phyloP scores from a whole-genome alignment of 306 rosid genomes.

The Vicia villosa region DNA sequence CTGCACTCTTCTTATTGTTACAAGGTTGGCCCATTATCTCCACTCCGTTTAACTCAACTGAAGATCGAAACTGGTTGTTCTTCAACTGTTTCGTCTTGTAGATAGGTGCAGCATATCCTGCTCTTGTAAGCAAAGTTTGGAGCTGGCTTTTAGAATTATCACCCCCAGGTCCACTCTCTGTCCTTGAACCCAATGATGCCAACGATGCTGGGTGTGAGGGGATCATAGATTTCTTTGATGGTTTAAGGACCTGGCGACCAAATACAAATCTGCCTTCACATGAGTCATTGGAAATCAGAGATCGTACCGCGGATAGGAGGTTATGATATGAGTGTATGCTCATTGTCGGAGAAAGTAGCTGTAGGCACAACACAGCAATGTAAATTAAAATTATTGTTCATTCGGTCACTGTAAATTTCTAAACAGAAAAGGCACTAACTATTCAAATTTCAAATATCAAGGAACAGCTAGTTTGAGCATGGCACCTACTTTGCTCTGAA shows the following conservation, averaged over 20 bases:
- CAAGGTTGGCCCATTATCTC: slow-evolving; percentile 84
- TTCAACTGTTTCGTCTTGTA: slow-evolving; percentile 73
- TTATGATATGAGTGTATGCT: slow-evolving; percentile 58
- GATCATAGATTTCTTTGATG: slow-evolving; percentile 47
- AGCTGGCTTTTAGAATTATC: slow-evolving; percentile 97
- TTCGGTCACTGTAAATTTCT: background rate
- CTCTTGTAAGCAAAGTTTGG: slow-evolving; percentile 86
- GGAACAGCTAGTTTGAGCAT: slow-evolving; percentile 27
- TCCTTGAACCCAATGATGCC: slow-evolving; percentile 59
- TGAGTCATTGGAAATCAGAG: slow-evolving; percentile 62
- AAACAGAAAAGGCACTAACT: slow-evolving; percentile 16
- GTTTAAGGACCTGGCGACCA: slow-evolving; percentile 58
- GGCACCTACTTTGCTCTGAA: slow-evolving; percentile 78
- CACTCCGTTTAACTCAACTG: slow-evolving; percentile 80
- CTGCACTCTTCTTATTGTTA: slow-evolving; percentile 87
- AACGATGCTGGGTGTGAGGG: slow-evolving; percentile 48
- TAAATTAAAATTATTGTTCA: slow-evolving; percentile 9
- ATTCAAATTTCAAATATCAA: slow-evolving; percentile 24
- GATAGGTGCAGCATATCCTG: slow-evolving; percentile 74
- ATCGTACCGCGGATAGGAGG: slow-evolving; percentile 76
- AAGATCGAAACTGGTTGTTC: slow-evolving; percentile 65
- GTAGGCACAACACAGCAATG: slow-evolving; percentile 36
- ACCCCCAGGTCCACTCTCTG: slow-evolving; percentile 98
- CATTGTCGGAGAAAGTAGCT: slow-evolving; percentile 80
- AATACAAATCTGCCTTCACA: slow-evolving; percentile 78